Percentiles rank a stretch among this genome's conserved stretches.
phyloP scores from a whole-genome alignment of 305 asterid species.

The Fraxinus ornus region DNA sequence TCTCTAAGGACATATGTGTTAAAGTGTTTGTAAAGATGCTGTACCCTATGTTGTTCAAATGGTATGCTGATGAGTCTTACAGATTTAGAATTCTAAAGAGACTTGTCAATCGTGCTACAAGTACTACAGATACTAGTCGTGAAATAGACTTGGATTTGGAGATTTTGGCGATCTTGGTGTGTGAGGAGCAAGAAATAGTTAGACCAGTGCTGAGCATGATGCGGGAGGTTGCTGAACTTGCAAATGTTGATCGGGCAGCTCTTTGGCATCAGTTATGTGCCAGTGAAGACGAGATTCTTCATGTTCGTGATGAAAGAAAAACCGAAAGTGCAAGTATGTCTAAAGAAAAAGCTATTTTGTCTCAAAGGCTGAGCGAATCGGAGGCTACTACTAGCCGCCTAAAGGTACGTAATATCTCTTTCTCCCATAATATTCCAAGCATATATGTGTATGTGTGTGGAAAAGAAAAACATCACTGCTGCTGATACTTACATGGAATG shows the following conservation, averaged over 20 bases:
- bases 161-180: background rate
- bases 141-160: background rate
- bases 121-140: background rate
- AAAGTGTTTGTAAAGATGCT: background rate
- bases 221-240: conserved; percentile 21
- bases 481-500: background rate
- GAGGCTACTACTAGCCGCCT: background rate
- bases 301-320: background rate
- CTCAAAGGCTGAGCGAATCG: conserved; percentile 2
- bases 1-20: background rate
- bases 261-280: conserved; percentile 8
- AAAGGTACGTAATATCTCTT: conserved; percentile 7
- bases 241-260: conserved; percentile 8
- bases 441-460: background rate
- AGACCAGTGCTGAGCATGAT: conserved; percentile 66
- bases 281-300: conserved; percentile 3
- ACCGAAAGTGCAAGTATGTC: background rate
- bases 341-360: background rate
- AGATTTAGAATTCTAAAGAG: background rate
- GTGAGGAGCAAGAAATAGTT: conserved; percentile 4
- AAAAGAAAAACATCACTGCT: background rate
- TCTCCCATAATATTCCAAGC: background rate
- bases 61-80: background rate
- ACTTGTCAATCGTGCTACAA: background rate
- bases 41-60: background rate